A percentile compares a stretch with the other conserved stretches of the same genome.
These are phyloP conservation scores for Atalantia buxifolia DNA, from an alignment of 345 rosid species.

Conservation along the genomic window DNA sequence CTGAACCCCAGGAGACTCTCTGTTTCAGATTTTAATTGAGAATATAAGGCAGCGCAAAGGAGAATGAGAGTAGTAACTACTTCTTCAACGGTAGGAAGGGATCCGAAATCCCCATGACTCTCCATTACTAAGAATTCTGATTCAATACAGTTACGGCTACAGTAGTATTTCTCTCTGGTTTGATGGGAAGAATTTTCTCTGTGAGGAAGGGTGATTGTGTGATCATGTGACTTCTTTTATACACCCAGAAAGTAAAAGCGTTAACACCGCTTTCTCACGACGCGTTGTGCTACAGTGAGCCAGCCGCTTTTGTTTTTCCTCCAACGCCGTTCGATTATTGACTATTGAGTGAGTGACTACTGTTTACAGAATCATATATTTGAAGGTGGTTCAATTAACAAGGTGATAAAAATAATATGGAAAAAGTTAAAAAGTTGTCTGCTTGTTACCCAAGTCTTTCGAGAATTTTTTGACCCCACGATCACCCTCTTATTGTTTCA, in stretches of 20 bases:
- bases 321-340: no score
- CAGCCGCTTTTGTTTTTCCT: no score
- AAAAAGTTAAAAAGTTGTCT: no score
- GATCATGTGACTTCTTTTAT: neutral
- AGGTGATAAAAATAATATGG: no score
- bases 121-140: neutral
- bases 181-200: neutral
- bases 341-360: no score
- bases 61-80: neutral
- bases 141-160: neutral
- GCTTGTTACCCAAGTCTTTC: neutral
- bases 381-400: no score
- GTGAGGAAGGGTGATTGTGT: neutral
- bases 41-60: neutral
- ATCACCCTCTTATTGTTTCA: neutral
- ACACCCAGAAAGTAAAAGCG: no score
- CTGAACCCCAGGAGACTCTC: constrained; percentile 12
- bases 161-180: neutral
- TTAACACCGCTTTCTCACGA: no score
- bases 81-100: constrained; percentile 5
- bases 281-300: no score
- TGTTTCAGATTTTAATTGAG: neutral
- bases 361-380: no score
- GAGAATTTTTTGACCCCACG: neutral
- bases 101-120: constrained; percentile 15